Evolutionary conservation across 306 rosid species (phyloP).

Genomic region (Phaseolus lunatus): DNA sequence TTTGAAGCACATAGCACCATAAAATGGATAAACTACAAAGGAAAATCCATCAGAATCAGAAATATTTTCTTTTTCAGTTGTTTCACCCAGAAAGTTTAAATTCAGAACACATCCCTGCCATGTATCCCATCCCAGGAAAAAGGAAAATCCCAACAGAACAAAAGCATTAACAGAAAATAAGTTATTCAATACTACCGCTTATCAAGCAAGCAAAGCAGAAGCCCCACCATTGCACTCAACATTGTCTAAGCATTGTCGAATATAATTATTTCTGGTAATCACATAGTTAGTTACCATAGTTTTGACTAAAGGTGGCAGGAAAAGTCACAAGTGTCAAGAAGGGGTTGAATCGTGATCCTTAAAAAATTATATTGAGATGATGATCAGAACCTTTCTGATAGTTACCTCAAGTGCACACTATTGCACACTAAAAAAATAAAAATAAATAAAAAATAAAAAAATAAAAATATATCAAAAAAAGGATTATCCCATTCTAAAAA

Average conservation of each 20-base stretch:
- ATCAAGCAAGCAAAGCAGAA: too few relatives aligned
- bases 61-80: constrained; percentile 31
- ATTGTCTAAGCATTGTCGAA: constrained; percentile 1
- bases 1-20: constrained; percentile 17
- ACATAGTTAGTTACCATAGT: constrained; percentile 7
- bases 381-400: neutral
- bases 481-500: too few relatives aligned
- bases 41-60: constrained; percentile 6
- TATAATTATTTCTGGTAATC: constrained; percentile 7
- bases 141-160: too few relatives aligned
- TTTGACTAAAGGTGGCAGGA: neutral
- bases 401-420: constrained; percentile 9
- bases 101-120: constrained; percentile 8
- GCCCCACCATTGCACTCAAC: constrained; percentile 1
- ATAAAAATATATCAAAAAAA: too few relatives aligned
- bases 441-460: too few relatives aligned
- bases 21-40: constrained; percentile 25
- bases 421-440: too few relatives aligned
- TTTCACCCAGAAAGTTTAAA: constrained; percentile 17
- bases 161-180: too few relatives aligned
- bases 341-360: neutral
- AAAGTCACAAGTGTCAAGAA: neutral
- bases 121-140: constrained; percentile 6
- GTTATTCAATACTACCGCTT: too few relatives aligned
- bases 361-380: neutral